These are phyloP conservation scores for Melaleuca quinquenervia DNA, from an alignment of 345 rosid genomes.

Conservation along the genomic window DNA sequence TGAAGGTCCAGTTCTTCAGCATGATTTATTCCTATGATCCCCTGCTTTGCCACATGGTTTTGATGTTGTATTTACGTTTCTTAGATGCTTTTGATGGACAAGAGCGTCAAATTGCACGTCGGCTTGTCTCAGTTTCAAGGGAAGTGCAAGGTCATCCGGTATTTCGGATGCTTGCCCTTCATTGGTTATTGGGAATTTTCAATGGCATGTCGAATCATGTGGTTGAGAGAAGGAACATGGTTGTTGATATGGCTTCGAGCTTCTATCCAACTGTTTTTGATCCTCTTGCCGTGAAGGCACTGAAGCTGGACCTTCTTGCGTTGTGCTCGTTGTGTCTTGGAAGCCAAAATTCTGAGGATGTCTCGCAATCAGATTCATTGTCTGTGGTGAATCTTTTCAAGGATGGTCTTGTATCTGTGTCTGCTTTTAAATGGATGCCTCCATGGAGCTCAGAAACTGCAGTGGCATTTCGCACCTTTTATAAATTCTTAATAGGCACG, in stretches of 20 bases:
- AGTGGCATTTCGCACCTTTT: conserved; percentile 72
- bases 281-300: conserved; percentile 76
- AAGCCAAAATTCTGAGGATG: conserved; percentile 13
- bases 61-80: conserved; percentile 50
- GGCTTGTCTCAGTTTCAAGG: conserved; percentile 55
- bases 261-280: conserved; percentile 81
- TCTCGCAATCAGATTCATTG: conserved; percentile 13
- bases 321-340: conserved; percentile 46
- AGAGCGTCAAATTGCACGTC: conserved; percentile 57
- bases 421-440: conserved; percentile 90
- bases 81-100: conserved; percentile 69
- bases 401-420: conserved; percentile 63
- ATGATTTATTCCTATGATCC: conserved; percentile 86
- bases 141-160: conserved; percentile 61
- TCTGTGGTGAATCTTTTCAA: conserved; percentile 41
- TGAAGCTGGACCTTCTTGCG: conserved; percentile 83
- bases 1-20: conserved; percentile 85
- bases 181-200: conserved; percentile 73
- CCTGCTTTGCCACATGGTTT: conserved; percentile 57
- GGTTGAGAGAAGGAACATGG: conserved; percentile 32
- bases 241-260: conserved; percentile 49
- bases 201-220: conserved; percentile 27
- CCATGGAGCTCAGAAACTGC: conserved; percentile 92
- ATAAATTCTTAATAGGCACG: conserved; percentile 72
- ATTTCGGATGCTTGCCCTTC: conserved; percentile 74